These are phyloP conservation scores for Grosmannia huntii DNA, from an alignment of 2,329 filamentous ascomycete species.

Conservation along the genomic window DNA sequence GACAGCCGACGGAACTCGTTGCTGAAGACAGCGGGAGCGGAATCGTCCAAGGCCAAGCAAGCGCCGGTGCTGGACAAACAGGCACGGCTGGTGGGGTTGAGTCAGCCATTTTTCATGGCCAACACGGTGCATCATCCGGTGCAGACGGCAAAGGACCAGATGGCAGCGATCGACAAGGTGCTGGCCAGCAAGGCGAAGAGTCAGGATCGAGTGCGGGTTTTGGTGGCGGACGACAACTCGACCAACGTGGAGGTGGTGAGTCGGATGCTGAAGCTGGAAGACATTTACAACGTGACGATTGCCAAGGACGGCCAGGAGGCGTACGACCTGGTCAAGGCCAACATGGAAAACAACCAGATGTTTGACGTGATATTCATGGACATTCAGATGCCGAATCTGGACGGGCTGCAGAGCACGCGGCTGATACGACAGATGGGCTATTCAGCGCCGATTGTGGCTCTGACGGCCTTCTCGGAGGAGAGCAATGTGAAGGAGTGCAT, in stretches of 20 bases:
- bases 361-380: constrained; percentile 96
- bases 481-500: constrained; percentile 78
- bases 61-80: constrained; percentile 45
- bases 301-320: constrained; percentile 81
- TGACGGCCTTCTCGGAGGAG: constrained; percentile 85
- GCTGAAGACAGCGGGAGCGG: constrained; percentile 12
- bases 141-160: constrained; percentile 41
- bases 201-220: constrained; percentile 56
- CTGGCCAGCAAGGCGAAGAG: constrained; percentile 44
- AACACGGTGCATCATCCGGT: constrained; percentile 21
- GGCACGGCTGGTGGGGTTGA: constrained; percentile 69
- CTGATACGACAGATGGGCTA: constrained; percentile 81
- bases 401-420: constrained; percentile 75
- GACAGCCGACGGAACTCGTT: constrained; percentile 20
- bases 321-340: constrained; percentile 70
- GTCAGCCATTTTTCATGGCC: constrained; percentile 65
- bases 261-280: constrained; percentile 59
- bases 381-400: constrained; percentile 87
- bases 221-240: constrained; percentile 65
- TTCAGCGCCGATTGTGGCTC: constrained; percentile 73
- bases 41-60: constrained; percentile 16
- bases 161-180: constrained; percentile 52
- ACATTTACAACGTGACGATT: constrained; percentile 77
- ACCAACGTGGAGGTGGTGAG: constrained; percentile 47
- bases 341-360: constrained; percentile 57